Evolutionary conservation across 768 basidiomycete genomes (phyloP).

Genomic region (Panaeolus cyanescens): DNA sequence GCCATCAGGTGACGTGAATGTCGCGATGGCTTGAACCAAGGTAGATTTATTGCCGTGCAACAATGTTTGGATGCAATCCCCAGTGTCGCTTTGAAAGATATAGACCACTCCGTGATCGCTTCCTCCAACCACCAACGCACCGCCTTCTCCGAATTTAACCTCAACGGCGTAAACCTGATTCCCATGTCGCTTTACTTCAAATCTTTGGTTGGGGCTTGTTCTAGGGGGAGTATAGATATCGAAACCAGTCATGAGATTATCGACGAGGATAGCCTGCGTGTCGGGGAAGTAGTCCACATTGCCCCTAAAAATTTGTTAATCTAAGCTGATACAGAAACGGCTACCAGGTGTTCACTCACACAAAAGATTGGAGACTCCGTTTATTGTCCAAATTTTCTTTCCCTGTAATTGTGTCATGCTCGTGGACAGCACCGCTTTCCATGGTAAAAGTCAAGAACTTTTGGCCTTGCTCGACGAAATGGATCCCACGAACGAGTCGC

Average conservation of each 20-base stretch:
- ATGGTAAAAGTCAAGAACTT: neutral
- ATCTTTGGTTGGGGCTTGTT: conserved; percentile 2
- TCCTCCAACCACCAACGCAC: neutral
- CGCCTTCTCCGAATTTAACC: neutral
- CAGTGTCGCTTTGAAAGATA: neutral
- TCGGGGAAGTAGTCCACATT: neutral
- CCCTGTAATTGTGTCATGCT: neutral
- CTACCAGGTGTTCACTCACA: neutral
- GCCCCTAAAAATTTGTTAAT: neutral
- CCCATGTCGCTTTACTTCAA: neutral
- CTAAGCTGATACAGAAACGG: neutral
- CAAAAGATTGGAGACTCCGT: neutral
- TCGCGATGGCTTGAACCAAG: conserved; percentile 3
- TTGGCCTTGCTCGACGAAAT: neutral
- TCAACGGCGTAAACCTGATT: neutral
- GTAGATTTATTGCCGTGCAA: neutral
- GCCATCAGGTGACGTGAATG: neutral
- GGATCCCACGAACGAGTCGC: neutral
- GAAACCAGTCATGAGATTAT: conserved; percentile 4
- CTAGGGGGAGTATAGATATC: conserved; percentile 3
- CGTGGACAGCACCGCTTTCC: neutral
- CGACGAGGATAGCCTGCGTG: neutral
- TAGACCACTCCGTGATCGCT: conserved; percentile 6
- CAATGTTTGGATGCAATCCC: neutral
- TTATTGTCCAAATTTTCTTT: neutral